These are phyloP conservation scores for Boletellus dicymbophilus DNA, from an alignment of 1,284 basidiomycete genomes.

Conservation along the genomic window DNA sequence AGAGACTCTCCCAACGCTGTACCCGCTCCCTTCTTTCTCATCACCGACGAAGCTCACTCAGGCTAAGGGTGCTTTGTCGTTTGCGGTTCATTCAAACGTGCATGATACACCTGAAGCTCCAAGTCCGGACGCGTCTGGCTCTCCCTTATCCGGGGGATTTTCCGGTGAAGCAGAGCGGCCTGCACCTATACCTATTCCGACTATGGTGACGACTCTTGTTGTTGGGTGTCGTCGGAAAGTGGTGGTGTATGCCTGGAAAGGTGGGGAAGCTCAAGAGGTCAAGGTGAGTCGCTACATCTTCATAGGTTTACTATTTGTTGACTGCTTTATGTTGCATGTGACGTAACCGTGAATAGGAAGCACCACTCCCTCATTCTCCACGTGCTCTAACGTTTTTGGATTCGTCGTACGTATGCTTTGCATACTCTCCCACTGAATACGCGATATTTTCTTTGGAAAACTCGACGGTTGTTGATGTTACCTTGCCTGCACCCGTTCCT, in stretches of 20 bases:
- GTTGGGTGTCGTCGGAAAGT: conserved; percentile 88
- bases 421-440: conserved; percentile 76
- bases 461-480: conserved; percentile 59
- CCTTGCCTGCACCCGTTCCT: conserved; percentile 42
- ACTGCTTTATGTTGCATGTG: no score
- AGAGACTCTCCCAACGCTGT: conserved; percentile 68
- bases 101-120: conserved; percentile 30
- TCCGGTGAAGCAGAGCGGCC: conserved; percentile 39
- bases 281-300: conserved; percentile 48
- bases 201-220: conserved; percentile 74
- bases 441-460: conserved; percentile 71
- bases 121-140: conserved; percentile 1
- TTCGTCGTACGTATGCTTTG: conserved; percentile 67
- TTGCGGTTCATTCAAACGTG: conserved; percentile 70
- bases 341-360: conserved; percentile 59
- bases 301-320: not conserved
- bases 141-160: conserved; percentile 7
- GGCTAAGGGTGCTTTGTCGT: conserved; percentile 80
- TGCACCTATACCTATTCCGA: conserved; percentile 42
- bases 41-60: conserved; percentile 72
- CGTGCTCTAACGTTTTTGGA: conserved; percentile 72
- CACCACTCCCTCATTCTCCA: conserved; percentile 82
- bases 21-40: conserved; percentile 64
- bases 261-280: conserved; percentile 77
- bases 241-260: conserved; percentile 86